phyloP scores from a whole-genome alignment of 306 rosid genomes.

The Sechiopsis laciniata region DNA sequence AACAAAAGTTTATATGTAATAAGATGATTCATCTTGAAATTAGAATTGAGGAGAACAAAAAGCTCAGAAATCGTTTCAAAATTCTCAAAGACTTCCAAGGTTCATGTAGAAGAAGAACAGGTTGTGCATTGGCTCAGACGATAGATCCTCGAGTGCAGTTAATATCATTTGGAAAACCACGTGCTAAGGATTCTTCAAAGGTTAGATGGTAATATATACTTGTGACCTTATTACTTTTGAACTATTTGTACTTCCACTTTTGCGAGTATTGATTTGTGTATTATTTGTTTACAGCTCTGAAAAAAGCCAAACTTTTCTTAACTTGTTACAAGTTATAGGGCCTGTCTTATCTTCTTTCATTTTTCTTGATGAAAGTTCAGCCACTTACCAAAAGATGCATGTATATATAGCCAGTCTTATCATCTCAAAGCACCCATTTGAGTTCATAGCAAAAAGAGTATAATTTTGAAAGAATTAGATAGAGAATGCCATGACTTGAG shows the following conservation, averaged over 20 bases:
- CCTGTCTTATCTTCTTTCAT: background rate
- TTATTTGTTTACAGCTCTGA: background rate
- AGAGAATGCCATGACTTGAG: background rate
- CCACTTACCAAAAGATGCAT: too few species aligned
- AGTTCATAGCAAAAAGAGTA: background rate
- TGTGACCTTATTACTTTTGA: background rate
- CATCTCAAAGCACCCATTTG: constrained; percentile 1
- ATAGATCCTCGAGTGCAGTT: constrained; percentile 67
- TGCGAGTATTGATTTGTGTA: background rate
- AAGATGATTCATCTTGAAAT: constrained; percentile 65
- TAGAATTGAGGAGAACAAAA: constrained; percentile 71
- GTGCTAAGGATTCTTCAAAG: constrained; percentile 41
- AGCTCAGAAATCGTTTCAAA: constrained; percentile 50
- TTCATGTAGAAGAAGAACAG: constrained; percentile 60
- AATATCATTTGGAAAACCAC: constrained; percentile 46
- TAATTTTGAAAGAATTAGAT: background rate
- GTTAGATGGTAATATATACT: constrained; percentile 35
- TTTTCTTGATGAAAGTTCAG: too few species aligned
- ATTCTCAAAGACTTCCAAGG: constrained; percentile 68
- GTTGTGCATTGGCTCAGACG: constrained; percentile 58
- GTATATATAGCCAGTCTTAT: background rate
- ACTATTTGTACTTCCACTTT: constrained; percentile 10
- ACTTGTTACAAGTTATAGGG: background rate
- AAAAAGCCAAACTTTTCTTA: background rate
- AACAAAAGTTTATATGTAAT: constrained; percentile 54